A percentile compares a stretch with the other conserved stretches of the same genome.
Evolutionary conservation across 2,329 filamentous ascomycete genomes (phyloP).

Genomic region (Capronia coronata): DNA sequence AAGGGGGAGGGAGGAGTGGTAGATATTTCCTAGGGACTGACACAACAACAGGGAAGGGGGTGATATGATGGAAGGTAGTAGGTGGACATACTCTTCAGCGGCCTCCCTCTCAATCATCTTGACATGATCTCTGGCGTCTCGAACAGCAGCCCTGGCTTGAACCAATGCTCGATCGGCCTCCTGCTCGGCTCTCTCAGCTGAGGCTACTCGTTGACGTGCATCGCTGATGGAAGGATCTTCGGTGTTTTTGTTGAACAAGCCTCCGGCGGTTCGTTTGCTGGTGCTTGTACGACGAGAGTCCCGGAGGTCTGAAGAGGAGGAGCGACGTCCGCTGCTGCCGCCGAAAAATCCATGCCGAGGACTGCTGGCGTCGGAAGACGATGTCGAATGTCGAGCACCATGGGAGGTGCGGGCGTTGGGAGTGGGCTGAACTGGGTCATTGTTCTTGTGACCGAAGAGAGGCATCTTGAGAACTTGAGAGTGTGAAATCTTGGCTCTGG

Average conservation of each 20-base stretch:
- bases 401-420: conserved; percentile 15
- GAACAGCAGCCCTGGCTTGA: conserved; percentile 52
- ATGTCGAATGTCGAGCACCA: conserved; percentile 22
- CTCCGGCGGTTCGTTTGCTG: conserved; percentile 23
- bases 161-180: conserved; percentile 60
- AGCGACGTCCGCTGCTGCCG: conserved; percentile 18
- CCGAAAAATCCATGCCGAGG: conserved; percentile 15
- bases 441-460: conserved; percentile 27
- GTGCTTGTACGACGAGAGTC: conserved; percentile 24
- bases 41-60: no score
- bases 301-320: conserved; percentile 27
- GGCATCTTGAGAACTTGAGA: no score
- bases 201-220: conserved; percentile 56
- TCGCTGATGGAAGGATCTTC: conserved; percentile 58
- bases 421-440: conserved; percentile 17
- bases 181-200: conserved; percentile 57
- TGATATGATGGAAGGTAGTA: no score
- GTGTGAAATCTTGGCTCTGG: neutral
- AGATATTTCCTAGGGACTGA: no score
- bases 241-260: conserved; percentile 39
- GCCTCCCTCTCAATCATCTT: conserved; percentile 59
- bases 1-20: no score
- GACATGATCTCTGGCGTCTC: conserved; percentile 58
- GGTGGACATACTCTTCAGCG: conserved; percentile 47
- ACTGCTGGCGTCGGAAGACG: conserved; percentile 11